Evolutionary conservation across 2,329 filamentous ascomycete species (phyloP).

Genomic region (Madurella mycetomatis): DNA sequence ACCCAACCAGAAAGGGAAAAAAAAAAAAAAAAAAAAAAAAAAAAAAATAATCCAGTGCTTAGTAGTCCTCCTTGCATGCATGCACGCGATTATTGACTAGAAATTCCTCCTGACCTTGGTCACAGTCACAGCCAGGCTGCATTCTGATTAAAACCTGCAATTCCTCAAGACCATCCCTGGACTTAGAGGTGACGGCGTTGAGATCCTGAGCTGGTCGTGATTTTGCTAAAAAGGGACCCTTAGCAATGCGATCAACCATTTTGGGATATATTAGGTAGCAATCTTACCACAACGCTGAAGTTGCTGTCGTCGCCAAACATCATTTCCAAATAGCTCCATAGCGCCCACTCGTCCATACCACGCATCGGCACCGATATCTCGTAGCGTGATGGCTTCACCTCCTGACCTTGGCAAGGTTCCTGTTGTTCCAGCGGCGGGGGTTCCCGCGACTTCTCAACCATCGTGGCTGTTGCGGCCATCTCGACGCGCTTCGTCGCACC

Average conservation of each 20-base stretch:
- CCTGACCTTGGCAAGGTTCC: not conserved
- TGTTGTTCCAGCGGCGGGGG: not conserved
- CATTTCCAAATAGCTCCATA: constrained; percentile 2
- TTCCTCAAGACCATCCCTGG: not conserved
- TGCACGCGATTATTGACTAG: too few relatives aligned
- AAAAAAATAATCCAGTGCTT: too few relatives aligned
- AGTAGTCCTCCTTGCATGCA: too few relatives aligned
- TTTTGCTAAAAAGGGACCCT: not conserved
- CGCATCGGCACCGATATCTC: constrained; percentile 3
- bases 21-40: too few relatives aligned
- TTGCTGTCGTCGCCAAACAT: constrained; percentile 3
- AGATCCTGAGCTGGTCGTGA: not conserved
- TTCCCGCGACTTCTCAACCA: not conserved
- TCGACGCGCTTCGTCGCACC: not conserved
- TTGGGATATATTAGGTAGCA: not conserved
- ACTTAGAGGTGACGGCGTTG: not conserved
- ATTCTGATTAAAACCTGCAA: not conserved
- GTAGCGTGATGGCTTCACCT: not conserved
- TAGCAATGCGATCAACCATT: too few relatives aligned
- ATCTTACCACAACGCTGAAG: constrained; percentile 7
- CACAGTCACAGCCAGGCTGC: too few relatives aligned
- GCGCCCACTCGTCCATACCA: constrained; percentile 2
- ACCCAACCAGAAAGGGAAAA: too few relatives aligned
- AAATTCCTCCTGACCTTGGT: too few relatives aligned
- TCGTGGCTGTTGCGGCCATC: not conserved